These are phyloP conservation scores for Cercospora beticola DNA, from an alignment of 2,329 filamentous ascomycete species.

Conservation along the genomic window DNA sequence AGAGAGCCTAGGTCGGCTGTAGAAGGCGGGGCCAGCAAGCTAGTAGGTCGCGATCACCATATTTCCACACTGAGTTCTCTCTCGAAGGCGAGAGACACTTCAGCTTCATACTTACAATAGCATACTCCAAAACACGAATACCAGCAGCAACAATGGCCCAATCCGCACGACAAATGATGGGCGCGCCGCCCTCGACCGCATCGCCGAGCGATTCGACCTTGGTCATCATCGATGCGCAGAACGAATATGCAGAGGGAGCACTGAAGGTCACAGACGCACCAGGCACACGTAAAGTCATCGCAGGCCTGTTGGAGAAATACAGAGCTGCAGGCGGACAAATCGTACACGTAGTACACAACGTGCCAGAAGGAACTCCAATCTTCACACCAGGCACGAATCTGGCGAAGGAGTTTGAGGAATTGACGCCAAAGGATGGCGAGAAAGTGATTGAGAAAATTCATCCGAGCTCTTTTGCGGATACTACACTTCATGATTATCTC, in stretches of 20 bases:
- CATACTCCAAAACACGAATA: neutral
- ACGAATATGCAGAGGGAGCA: slow-evolving; percentile 63
- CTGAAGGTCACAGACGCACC: slow-evolving; percentile 57
- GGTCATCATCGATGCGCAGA: slow-evolving; percentile 70
- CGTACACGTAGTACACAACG: slow-evolving; percentile 62
- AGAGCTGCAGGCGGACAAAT: slow-evolving; percentile 55
- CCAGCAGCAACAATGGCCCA: slow-evolving; percentile 18
- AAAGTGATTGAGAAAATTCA: slow-evolving; percentile 59
- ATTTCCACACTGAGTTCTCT: neutral
- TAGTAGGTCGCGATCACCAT: neutral
- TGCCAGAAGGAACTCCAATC: slow-evolving; percentile 61
- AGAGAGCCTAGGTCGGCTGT: neutral
- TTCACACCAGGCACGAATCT: slow-evolving; percentile 64
- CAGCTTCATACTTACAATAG: neutral
- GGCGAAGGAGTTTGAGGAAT: slow-evolving; percentile 60
- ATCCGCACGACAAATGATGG: slow-evolving; percentile 56
- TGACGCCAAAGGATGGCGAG: slow-evolving; percentile 56
- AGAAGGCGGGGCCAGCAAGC: neutral
- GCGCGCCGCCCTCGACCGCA: slow-evolving; percentile 56
- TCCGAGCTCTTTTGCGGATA: slow-evolving; percentile 62
- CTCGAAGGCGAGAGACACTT: neutral
- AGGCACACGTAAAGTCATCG: slow-evolving; percentile 57
- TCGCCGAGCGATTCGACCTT: slow-evolving; percentile 59
- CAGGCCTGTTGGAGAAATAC: slow-evolving; percentile 59
- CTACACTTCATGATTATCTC: slow-evolving; percentile 58